phyloP scores from a whole-genome alignment of 306 rosid species.

The Malus fusca region DNA sequence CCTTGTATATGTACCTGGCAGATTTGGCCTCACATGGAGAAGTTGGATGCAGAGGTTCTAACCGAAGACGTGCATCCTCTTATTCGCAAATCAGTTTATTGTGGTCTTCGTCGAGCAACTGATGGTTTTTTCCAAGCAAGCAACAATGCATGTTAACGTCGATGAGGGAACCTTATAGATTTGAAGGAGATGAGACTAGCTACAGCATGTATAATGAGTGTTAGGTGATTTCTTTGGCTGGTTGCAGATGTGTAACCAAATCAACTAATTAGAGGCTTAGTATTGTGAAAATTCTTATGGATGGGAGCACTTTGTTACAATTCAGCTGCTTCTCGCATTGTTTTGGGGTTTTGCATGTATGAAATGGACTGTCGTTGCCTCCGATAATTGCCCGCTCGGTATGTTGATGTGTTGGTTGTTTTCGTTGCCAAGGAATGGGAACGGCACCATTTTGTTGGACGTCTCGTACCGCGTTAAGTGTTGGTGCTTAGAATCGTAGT shows the following conservation, averaged over 20 bases:
- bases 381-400: not conserved
- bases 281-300: not conserved
- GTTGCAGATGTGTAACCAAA: not conserved
- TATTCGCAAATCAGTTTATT: conserved; percentile 52
- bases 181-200: not conserved
- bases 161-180: not conserved
- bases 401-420: not conserved
- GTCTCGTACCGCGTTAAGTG: not conserved
- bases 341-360: not conserved
- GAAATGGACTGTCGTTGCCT: not conserved
- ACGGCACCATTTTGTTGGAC: too few species aligned
- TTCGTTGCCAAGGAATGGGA: too few species aligned
- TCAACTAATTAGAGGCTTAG: not conserved
- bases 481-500: not conserved
- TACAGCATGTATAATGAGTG: not conserved
- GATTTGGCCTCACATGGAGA: conserved; percentile 88
- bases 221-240: not conserved
- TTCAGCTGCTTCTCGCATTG: not conserved
- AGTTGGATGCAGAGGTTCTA: conserved; percentile 69
- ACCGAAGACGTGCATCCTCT: conserved; percentile 61
- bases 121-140: not conserved
- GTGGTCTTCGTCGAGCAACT: conserved; percentile 58
- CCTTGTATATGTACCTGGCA: conserved; percentile 24
- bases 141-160: not conserved
- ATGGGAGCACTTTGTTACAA: not conserved